phyloP scores from a whole-genome alignment of 75 land plant genomes.

The Selaginella moellendorffii region DNA sequence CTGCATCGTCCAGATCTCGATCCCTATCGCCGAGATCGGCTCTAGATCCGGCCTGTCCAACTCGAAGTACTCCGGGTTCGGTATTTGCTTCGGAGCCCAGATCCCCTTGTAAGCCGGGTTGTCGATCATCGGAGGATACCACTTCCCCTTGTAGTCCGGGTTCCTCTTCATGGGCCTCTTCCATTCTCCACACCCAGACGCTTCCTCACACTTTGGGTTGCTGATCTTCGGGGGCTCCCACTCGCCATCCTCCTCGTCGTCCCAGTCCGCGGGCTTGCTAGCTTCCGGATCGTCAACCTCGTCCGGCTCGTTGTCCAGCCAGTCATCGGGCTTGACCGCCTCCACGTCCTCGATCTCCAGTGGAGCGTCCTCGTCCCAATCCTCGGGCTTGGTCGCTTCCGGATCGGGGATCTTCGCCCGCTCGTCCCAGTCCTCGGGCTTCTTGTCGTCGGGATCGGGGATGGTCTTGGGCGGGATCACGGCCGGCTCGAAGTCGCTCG shows the following conservation, averaged over 20 bases:
- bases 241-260: conserved; percentile 95
- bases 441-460: conserved; percentile 78
- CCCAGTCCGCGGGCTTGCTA: conserved; percentile 86
- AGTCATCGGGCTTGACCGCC: conserved; percentile 85
- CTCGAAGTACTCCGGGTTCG: conserved; percentile 73
- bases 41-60: conserved; percentile 65
- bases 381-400: conserved; percentile 68
- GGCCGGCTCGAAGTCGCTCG: conserved; percentile 72
- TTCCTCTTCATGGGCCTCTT: conserved; percentile 76
- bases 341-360: conserved; percentile 77
- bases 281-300: conserved; percentile 89
- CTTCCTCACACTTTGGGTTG: conserved; percentile 72
- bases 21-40: conserved; percentile 79
- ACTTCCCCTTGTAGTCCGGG: conserved; percentile 90
- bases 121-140: conserved; percentile 79
- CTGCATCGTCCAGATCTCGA: conserved; percentile 99
- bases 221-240: conserved; percentile 91
- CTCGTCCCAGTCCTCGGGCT: conserved; percentile 98
- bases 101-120: conserved; percentile 88
- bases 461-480: conserved; percentile 67
- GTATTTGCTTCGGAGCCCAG: conserved; percentile 77
- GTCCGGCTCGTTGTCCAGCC: conserved; percentile 97
- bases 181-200: conserved; percentile 97
- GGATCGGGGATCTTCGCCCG: conserved; percentile 81
- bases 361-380: conserved; percentile 94